phyloP scores from a whole-genome alignment of 768 basidiomycete genomes.

The Dendrothele bispora region DNA sequence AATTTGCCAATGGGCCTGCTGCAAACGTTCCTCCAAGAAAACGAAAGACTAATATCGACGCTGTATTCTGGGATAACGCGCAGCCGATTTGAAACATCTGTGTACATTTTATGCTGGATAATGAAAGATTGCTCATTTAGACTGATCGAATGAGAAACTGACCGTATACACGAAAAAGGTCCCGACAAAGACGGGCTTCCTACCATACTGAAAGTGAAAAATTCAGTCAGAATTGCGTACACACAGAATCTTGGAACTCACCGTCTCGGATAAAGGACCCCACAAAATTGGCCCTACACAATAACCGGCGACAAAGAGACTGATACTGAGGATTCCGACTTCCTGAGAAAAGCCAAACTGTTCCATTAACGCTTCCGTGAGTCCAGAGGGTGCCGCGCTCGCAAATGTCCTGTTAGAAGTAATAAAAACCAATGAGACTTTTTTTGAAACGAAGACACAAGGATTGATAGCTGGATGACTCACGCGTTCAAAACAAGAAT shows the following conservation, averaged over 20 bases:
- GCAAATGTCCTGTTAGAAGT: constrained; percentile 55
- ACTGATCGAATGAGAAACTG: constrained; percentile 16
- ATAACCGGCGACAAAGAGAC: constrained; percentile 67
- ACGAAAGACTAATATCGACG: constrained; percentile 66
- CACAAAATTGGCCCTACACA: constrained; percentile 57
- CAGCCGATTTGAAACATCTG: constrained; percentile 63
- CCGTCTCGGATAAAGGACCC: constrained; percentile 48
- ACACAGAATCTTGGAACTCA: background rate
- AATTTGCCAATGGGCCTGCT: constrained; percentile 66
- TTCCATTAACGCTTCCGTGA: constrained; percentile 41
- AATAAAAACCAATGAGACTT: constrained; percentile 1
- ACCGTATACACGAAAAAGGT: constrained; percentile 59
- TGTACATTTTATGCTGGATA: background rate
- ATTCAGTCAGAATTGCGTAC: background rate
- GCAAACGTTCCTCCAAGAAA: constrained; percentile 71
- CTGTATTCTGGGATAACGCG: constrained; percentile 60
- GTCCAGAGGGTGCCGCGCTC: constrained; percentile 55
- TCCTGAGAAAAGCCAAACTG: constrained; percentile 52
- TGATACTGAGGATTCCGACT: constrained; percentile 53
- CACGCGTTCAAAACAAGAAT: constrained; percentile 57
- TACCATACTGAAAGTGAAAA: constrained; percentile 48
- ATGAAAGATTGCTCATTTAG: background rate
- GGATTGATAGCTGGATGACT: constrained; percentile 17
- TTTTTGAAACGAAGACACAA: background rate
- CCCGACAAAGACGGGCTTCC: constrained; percentile 54